Evolutionary conservation across 106 monocot species (phyloP).

Genomic region (Dactylorhiza incarnata): DNA sequence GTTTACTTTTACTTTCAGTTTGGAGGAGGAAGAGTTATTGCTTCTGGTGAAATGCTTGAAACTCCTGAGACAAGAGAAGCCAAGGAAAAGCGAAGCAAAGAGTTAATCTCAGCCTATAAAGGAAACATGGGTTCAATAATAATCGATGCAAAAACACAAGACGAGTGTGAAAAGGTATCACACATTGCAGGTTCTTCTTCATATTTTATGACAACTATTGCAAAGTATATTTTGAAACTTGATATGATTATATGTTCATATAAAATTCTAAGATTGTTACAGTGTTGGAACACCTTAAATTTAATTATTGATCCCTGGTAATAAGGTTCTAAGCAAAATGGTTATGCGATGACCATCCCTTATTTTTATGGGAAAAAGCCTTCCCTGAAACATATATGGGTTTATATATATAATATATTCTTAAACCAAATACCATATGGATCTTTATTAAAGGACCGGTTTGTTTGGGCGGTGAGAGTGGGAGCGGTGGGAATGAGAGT

Average conservation of each 20-base stretch:
- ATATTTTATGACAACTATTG: not conserved
- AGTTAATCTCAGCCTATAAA: conserved; percentile 71
- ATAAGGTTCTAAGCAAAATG: not conserved
- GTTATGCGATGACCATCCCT: not conserved
- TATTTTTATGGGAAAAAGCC: not conserved
- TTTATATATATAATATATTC: not conserved
- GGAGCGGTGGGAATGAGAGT: no score
- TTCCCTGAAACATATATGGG: not conserved
- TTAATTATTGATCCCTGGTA: not conserved
- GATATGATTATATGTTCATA: not conserved
- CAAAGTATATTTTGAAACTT: not conserved
- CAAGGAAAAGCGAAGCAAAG: conserved; percentile 56
- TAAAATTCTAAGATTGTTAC: not conserved
- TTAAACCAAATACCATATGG: not conserved
- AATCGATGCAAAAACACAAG: conserved; percentile 74
- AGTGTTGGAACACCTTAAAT: not conserved
- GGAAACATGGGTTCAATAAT: conserved; percentile 44
- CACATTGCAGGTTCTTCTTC: not conserved
- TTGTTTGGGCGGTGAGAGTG: no score
- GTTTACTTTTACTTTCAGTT: conserved; percentile 38
- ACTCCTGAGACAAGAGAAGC: conserved; percentile 58
- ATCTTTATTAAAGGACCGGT: not conserved
- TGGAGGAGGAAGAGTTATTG: conserved; percentile 80
- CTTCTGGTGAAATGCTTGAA: conserved; percentile 62
- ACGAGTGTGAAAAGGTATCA: conserved; percentile 72